Conservation (phyloP, 441 rosid species). For the Pelargonium fulgidum region DNA sequence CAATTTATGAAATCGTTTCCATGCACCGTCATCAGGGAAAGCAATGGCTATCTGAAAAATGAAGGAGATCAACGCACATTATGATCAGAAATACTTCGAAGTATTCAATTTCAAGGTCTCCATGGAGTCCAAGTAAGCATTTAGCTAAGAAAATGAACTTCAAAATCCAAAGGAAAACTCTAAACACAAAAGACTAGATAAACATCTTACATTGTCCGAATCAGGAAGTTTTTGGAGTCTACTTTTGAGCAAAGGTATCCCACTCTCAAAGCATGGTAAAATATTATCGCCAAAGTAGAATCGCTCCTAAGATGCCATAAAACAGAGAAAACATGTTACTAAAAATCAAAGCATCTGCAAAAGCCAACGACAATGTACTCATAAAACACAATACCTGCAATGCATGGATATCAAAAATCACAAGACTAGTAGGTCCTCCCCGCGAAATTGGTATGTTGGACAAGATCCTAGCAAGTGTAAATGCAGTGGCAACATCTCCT, state of each 20-base stretch:
- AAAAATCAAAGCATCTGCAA: background rate
- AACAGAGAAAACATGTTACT: conserved; percentile 8
- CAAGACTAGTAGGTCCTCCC: conserved; percentile 93
- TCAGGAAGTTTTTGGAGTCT: conserved; percentile 79
- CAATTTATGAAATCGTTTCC: no score
- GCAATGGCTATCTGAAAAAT: conserved; percentile 79
- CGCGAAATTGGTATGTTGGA: conserved; percentile 76
- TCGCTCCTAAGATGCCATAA: conserved; percentile 51
- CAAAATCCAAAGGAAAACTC: background rate
- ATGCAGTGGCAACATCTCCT: conserved; percentile 29
- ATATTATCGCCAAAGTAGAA: conserved; percentile 89
- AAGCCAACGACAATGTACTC: background rate
- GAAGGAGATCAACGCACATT: conserved; percentile 13
- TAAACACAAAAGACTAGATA: background rate
- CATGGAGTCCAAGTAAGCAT: background rate
- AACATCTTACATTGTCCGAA: conserved; percentile 69
- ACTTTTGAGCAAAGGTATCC: conserved; percentile 79
- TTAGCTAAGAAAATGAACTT: background rate
- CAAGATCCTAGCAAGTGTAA: conserved; percentile 86
- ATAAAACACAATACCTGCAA: conserved; percentile 45
- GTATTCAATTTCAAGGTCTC: background rate
- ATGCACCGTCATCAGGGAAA: conserved; percentile 94
- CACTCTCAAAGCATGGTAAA: conserved; percentile 87
- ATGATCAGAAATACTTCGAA: background rate
- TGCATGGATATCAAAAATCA: conserved; percentile 90